phyloP scores from a whole-genome alignment of 108 stramenopile genomes.

The Nannochloropsis salina region DNA sequence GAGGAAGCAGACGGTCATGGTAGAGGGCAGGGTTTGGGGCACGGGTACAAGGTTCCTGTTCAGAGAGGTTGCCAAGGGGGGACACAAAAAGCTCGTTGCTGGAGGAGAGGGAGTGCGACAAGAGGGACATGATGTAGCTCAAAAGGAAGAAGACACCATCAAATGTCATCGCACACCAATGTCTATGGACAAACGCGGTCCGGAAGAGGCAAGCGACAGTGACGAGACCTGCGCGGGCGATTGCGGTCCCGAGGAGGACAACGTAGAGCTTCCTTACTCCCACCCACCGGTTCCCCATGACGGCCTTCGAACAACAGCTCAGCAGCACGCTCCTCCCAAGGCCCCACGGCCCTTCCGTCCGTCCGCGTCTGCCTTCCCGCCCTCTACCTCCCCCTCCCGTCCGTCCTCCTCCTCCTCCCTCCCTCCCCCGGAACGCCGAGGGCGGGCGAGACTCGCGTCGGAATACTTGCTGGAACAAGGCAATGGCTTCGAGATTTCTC shows the following conservation, averaged over 20 bases:
- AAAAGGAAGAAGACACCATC: neutral
- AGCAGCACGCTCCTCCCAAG: neutral
- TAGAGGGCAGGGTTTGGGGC: neutral
- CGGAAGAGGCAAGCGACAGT: neutral
- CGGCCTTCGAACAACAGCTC: neutral
- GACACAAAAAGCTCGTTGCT: neutral
- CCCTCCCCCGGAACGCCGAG: neutral
- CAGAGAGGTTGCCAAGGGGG: neutral
- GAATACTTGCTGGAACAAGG: slow-evolving; percentile 5
- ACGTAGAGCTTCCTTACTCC: neutral
- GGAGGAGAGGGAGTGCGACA: neutral
- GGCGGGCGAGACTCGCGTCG: neutral
- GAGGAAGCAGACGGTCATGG: neutral
- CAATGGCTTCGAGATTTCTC: neutral
- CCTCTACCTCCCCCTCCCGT: neutral
- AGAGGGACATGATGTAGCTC: neutral
- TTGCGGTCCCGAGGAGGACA: neutral
- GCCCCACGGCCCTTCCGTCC: neutral
- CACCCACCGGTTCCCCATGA: neutral
- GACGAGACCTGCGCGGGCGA: neutral
- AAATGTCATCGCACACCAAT: neutral
- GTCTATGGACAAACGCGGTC: neutral
- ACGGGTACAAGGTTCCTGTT: neutral
- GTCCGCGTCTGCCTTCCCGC: neutral
- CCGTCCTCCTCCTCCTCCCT: neutral